Base-by-base conservation (phyloP, 2,329 filamentous ascomycete species). In the Monosporascus ibericus region DNA sequence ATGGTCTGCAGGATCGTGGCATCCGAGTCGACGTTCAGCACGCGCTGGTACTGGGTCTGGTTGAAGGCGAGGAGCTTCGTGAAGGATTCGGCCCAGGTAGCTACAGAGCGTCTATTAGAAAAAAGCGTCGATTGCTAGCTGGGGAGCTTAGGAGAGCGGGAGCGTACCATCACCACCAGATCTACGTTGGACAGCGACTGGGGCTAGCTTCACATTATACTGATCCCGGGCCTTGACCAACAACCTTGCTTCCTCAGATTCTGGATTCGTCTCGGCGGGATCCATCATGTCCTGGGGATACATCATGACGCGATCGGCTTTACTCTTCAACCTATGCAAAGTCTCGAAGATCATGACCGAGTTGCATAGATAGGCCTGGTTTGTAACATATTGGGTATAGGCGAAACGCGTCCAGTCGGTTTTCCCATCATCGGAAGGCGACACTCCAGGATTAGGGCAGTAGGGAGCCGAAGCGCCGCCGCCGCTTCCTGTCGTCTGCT, bases 21-120 rank as follows among this genome's bases (percentile, higher is more conserved):
- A 61, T 90, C 86, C 8, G 84, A 85, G 64, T 89, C 75, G 1
- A 76, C 65, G 47, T 84, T 81, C 7, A 73, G 58, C 1, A 77
- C 68, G 1, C 79, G 66, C 14, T 64, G 54, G 39, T 87, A 88
- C 51, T 84, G 74, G 0, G 79, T 81, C 49, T 87, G 81, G 53
- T 84, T 84, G 63, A 88, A 89, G 2, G 84, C 82, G 20, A 86
- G 75, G 36, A 88, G 76, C 64, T 90, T 89, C 22, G 84, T 85
- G 60, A 82, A 83, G 2, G 80, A 83, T 37, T 80, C 77, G 52
- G 82, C 79, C 84, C 83, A 87, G 1, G 81, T 82, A 18, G 69
- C 73, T 58, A 14, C 25, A 47, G 48, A 30, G 9, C 27, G 14
- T 30, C 3, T 14, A 11, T 30, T 11, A 14, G 30, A 20, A 47